These are phyloP conservation scores for Entrophospora sp. DNA, from an alignment of 192 early-diverging fungal genomes.

Conservation along the genomic window DNA sequence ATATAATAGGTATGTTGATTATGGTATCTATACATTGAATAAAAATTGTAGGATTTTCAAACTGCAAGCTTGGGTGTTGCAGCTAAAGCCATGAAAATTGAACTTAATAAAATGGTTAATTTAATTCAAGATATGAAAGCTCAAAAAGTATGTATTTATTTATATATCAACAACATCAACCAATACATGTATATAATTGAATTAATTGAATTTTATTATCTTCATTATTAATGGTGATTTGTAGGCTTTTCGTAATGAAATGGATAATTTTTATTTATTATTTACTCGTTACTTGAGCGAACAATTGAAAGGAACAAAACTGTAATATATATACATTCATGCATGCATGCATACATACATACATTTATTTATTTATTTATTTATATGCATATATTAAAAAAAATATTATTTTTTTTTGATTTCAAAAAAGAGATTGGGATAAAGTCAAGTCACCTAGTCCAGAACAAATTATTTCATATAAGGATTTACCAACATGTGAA, in stretches of 20 bases:
- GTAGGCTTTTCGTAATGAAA: constrained; percentile 65
- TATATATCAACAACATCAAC: not conserved
- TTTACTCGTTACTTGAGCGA: constrained; percentile 83
- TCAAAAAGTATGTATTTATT: constrained; percentile 37
- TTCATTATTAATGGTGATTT: not conserved
- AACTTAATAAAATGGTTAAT: constrained; percentile 55
- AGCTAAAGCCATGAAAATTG: constrained; percentile 66
- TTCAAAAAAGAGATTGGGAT: constrained; percentile 78
- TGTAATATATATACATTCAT: constrained; percentile 40
- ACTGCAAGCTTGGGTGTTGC: constrained; percentile 48
- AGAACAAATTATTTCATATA: constrained; percentile 82
- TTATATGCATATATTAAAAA: not conserved
- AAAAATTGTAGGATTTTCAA: constrained; percentile 45
- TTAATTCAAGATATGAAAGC: constrained; percentile 47
- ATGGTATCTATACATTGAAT: not conserved
- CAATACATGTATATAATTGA: not conserved
- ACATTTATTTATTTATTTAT: no score
- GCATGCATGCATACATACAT: not conserved
- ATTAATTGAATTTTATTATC: not conserved
- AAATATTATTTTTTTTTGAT: not conserved
- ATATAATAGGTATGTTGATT: not conserved
- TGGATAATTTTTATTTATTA: constrained; percentile 78
- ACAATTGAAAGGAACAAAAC: constrained; percentile 62
- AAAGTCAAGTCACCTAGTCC: constrained; percentile 86
- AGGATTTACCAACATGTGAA: constrained; percentile 46